Evolutionary conservation across 169 alveolate species (phyloP), one percentile per base, ranked within the genome.

Genomic region (Eimeria nieschulzi): DNA sequence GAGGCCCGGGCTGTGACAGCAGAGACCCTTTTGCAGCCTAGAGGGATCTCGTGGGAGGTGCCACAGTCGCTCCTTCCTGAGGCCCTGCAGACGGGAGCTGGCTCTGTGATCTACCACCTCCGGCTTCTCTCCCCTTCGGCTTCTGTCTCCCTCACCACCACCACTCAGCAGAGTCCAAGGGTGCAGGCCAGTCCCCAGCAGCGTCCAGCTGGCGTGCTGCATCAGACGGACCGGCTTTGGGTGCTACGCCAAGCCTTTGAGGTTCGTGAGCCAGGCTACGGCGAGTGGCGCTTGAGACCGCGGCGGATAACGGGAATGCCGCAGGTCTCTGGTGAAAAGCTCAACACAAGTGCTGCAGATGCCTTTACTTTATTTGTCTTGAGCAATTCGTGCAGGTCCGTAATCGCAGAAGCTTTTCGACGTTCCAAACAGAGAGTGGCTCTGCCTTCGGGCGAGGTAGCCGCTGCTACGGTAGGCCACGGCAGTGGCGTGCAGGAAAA

Each of bases 191-290:
- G 46, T 33, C 46, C 46, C 70, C 46, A 54, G 21, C 85, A 76
- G 70, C 83, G 19, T 2, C 75, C n/a, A 59, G 66, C 66, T 59
- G 66, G 21, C 13, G 66, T 59, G 66, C 66, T 17, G 70, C 46
- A 54, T 51, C 54, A 53, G 68, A 66, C 0, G 15, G 70, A 68
- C 53, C 25, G 25, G 70, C 33, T 76, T 33, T 76, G 85, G 85
- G 71, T 76, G 26, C 55, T 76, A 0, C 70, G 54, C 25, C 85
- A 76, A 55, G 71, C 53, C 9, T 19, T 76, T 9, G 85, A 76
- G 53, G 70, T 76, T n/a, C 85, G 70, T 2, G 85, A 76, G 54
- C 85, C 85, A 2, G 85, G 54, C n/a, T 76, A 51, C 19, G 85
- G 85, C 53, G 85, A 76, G 51, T 76, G 85, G 85, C 70, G 66